Base-by-base conservation (phyloP, 441 rosid species). In the Dalechampia spathulata region DNA sequence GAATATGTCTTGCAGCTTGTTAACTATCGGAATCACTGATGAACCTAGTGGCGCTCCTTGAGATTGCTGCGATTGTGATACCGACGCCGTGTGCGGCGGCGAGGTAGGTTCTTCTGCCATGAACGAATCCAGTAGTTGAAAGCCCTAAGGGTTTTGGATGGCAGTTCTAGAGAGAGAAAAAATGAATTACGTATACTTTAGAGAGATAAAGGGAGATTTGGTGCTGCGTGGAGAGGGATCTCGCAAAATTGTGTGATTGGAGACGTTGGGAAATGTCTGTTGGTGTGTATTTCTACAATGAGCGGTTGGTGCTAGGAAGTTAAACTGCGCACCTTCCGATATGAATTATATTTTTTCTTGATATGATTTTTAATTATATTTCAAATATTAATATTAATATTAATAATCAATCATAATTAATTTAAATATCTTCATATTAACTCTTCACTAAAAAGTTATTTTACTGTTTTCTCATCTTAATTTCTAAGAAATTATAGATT, bases 21-120 rank as follows among this genome's bases (percentile, higher is more conserved):
- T 71, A 27, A 71, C 40, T 15, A 69, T 47, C 34, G 82, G 82
- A 37, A 77, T 69, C 67, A 77, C 23, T 6, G 83, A 71, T 17
- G 83, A 68, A 10, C 82, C 78, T 20, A 83, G 72, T 22, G 90
- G 84, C 52, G 87, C 53, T 38, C 75, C 75, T 39, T 72, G 42
- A 1, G 74, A 57, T 19, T 50, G 66, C 34, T 30, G 34, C 34
- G 34, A 30, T 30, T 30, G 34, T 30, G 34, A 4, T 8, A 8
- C 50, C 59, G 66, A 17, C 7, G 75, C 44, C 9, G 67, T 2
- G 4, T 15, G 68, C 34, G 70, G 68, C 41, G 55, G 61, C 21
- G 69, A 60, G 3, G 75, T 44, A 1, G 73, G 68, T 46, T 70
- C 87, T 34, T 78, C 83, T 7, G 80, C 83, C 87, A 78, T 78